These are phyloP conservation scores for Suillus subluteus DNA, from an alignment of 768 basidiomycete genomes.

Conservation along the genomic window DNA sequence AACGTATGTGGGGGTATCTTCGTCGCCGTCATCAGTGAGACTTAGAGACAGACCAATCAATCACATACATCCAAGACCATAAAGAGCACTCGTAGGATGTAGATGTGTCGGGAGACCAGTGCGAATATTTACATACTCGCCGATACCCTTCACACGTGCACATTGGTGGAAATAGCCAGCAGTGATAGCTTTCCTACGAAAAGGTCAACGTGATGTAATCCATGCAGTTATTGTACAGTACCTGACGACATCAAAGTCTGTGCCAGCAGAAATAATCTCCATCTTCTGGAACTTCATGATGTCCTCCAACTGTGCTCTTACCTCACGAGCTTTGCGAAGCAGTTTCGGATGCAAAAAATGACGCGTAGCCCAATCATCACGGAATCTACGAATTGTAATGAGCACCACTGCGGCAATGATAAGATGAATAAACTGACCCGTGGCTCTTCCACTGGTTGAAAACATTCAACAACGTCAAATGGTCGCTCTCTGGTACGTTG, in stretches of 20 bases:
- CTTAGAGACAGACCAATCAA: neutral
- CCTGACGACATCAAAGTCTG: conserved; percentile 91
- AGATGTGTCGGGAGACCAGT: conserved; percentile 94
- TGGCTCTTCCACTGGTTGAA: conserved; percentile 99
- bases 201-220: conserved; percentile 1
- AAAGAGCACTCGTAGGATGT: conserved; percentile 95
- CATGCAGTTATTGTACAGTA: conserved; percentile 32
- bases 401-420: neutral
- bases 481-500: conserved; percentile 97
- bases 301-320: conserved; percentile 93
- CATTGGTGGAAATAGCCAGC: conserved; percentile 99
- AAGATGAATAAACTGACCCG: conserved; percentile 55
- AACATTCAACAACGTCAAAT: conserved; percentile 92
- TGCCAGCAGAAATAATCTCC: conserved; percentile 88
- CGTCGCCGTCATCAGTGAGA: conserved; percentile 11
- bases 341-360: conserved; percentile 98
- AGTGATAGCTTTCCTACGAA: conserved; percentile 87
- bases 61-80: conserved; percentile 89
- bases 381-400: conserved; percentile 54
- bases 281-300: conserved; percentile 99
- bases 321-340: conserved; percentile 92
- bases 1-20: conserved; percentile 95
- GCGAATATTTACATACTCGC: conserved; percentile 97
- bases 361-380: conserved; percentile 92
- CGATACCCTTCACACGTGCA: conserved; percentile 96